phyloP scores from a whole-genome alignment of 495 filamentous ascomycete genomes.

The Aspergillus conjunctus region DNA sequence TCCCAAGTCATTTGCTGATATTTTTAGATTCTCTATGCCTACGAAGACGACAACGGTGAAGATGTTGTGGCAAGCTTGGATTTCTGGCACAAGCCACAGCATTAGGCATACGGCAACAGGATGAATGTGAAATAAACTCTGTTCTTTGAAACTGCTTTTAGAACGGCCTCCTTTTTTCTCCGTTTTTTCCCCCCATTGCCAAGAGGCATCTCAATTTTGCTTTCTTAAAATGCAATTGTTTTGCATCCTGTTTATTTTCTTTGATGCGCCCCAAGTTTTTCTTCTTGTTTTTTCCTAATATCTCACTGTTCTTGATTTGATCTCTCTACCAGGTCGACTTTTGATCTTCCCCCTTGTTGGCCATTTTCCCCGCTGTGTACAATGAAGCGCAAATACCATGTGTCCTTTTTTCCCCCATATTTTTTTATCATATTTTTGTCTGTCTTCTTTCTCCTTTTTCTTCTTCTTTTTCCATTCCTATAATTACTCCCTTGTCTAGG shows the following conservation, averaged over 20 bases:
- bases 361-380: slow-evolving; percentile 39
- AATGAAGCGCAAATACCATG: slow-evolving; percentile 55
- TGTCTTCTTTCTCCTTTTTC: slow-evolving; percentile 27
- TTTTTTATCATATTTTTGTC: slow-evolving; percentile 29
- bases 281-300: slow-evolving; percentile 24
- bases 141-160: slow-evolving; percentile 24
- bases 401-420: slow-evolving; percentile 22
- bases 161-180: slow-evolving; percentile 12
- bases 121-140: slow-evolving; percentile 12
- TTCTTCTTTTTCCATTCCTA: slow-evolving; percentile 18
- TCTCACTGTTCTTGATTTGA: slow-evolving; percentile 24
- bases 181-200: slow-evolving; percentile 4
- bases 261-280: slow-evolving; percentile 6
- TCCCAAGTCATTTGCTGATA: slow-evolving; percentile 18
- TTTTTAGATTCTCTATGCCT: slow-evolving; percentile 85
- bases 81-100: slow-evolving; percentile 77
- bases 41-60: slow-evolving; percentile 90
- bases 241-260: slow-evolving; percentile 13
- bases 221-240: slow-evolving; percentile 11
- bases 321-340: slow-evolving; percentile 21
- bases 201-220: slow-evolving; percentile 1
- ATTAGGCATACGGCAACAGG: slow-evolving; percentile 23
- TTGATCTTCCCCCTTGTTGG: slow-evolving; percentile 24
- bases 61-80: slow-evolving; percentile 95
- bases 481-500: slow-evolving; percentile 12